Evolutionary conservation across 495 filamentous ascomycete species (phyloP).

Genomic region (Penicillium herquei): DNA sequence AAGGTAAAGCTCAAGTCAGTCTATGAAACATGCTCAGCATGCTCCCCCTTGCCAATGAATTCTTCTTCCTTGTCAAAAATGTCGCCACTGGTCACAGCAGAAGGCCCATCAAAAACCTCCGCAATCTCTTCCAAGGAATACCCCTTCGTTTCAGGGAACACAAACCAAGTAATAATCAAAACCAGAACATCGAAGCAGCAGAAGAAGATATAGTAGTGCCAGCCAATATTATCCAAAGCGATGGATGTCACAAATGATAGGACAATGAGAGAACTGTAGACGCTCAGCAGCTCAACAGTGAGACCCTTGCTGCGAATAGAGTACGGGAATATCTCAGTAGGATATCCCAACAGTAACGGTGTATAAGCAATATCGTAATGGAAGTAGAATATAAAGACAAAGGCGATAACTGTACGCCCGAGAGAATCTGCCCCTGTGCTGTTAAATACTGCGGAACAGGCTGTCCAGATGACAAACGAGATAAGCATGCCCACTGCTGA

Average conservation of each 20-base stretch:
- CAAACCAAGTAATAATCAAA: conserved; percentile 56
- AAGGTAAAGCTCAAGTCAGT: not conserved
- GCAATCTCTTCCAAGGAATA: conserved; percentile 62
- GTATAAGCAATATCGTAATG: conserved; percentile 59
- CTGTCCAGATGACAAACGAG: conserved; percentile 54
- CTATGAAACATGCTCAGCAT: conserved; percentile 5
- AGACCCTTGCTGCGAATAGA: conserved; percentile 64
- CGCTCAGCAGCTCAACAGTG: conserved; percentile 41
- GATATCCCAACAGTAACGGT: conserved; percentile 58
- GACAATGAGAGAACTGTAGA: conserved; percentile 45
- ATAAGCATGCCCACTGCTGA: conserved; percentile 56
- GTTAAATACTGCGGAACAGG: conserved; percentile 53
- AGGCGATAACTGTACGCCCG: conserved; percentile 53
- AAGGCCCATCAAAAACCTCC: conserved; percentile 53
- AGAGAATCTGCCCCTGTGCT: conserved; percentile 36
- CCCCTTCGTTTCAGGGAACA: conserved; percentile 62
- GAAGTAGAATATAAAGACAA: conserved; percentile 57
- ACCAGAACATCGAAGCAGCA: conserved; percentile 56
- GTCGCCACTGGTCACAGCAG: not conserved
- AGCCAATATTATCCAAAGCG: conserved; percentile 52
- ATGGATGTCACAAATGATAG: conserved; percentile 60
- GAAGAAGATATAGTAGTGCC: conserved; percentile 61
- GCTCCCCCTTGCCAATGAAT: not conserved
- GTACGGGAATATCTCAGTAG: conserved; percentile 64
- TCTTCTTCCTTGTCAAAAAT: conserved; percentile 8